Base-by-base conservation (phyloP, 257 asterid genomes). In the Sherardia arvensis region DNA sequence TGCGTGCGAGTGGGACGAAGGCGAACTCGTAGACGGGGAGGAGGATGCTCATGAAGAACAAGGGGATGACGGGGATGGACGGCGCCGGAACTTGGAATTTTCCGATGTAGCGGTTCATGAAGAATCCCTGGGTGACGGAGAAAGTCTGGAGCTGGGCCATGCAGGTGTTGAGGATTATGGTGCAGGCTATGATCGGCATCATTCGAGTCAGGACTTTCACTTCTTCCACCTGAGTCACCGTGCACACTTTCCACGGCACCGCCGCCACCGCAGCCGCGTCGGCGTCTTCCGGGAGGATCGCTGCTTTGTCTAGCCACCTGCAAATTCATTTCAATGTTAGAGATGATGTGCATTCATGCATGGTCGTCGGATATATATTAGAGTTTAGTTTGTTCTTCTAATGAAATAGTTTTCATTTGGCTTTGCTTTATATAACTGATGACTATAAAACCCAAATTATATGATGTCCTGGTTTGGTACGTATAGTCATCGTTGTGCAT, bases 141-240 rank as follows among this genome's bases (percentile, higher is more conserved):
- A 81, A 85, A 25, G 95, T 87, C 53, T 87, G 95, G 23, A 87
- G 94, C 25, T 87, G 95, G 1, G 95, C 88, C 43, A 83, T 21
- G 71, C 94, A 85, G 15, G 94, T 87, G 87, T 84, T 85, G 83
- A 88, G 74, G 55, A 88, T 66, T 58, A 88, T 82, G 49, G 94
- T 88, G 83, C 94, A 82, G 33, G 55, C 84, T 27, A 88, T 74
- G 47, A 85, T 88, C 8, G 96, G 96, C 1, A 80, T 7, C 95
- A 87, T 87, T 61, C 95, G 73, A 28, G 74, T 68, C 2, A 88
- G 68, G 30, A 85, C 62, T 59, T 88, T 88, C 3, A 82, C 89
- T 69, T 88, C 94, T 69, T 88, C 96, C 0, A 84, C 80, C 61
- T 88, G 85, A 1, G 87, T 85, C 26, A 85, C 81, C 3, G 87